phyloP scores from a whole-genome alignment of 1,284 basidiomycete genomes.

The Ustilago crameri region DNA sequence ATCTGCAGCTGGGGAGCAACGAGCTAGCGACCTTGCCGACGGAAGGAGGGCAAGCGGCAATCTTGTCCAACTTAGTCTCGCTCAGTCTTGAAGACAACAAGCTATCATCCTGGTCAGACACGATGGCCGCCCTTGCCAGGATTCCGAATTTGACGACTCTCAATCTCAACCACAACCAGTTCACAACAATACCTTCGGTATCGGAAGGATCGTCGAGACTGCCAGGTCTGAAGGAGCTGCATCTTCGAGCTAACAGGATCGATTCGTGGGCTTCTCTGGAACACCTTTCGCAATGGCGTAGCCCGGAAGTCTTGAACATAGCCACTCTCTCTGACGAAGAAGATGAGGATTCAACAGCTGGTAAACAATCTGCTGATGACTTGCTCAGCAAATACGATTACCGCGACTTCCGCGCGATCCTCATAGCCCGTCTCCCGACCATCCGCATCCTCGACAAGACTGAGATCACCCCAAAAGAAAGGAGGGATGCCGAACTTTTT shows the following conservation, averaged over 20 bases:
- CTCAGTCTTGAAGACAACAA: constrained; percentile 83
- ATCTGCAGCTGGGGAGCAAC: constrained; percentile 84
- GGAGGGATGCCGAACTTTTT: constrained; percentile 85
- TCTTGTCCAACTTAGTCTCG: constrained; percentile 70
- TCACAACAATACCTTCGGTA: constrained; percentile 72
- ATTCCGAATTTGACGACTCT: constrained; percentile 76
- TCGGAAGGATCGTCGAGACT: constrained; percentile 60
- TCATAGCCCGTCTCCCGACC: constrained; percentile 78
- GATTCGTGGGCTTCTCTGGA: constrained; percentile 78
- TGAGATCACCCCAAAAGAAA: constrained; percentile 78
- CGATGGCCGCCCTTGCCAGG: constrained; percentile 71
- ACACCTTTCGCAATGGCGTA: constrained; percentile 76
- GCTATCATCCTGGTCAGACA: constrained; percentile 74
- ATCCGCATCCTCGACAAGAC: constrained; percentile 77
- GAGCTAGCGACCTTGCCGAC: constrained; percentile 66
- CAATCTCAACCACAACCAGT: constrained; percentile 76
- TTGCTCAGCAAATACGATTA: constrained; percentile 55
- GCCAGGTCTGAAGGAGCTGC: constrained; percentile 73
- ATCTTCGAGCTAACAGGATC: constrained; percentile 76
- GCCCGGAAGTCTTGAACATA: constrained; percentile 62
- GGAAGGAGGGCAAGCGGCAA: not conserved
- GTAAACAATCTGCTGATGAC: not conserved
- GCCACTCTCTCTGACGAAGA: constrained; percentile 7
- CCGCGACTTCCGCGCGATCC: constrained; percentile 74
- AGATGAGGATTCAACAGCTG: not conserved